Base-by-base conservation (phyloP, 2,329 filamentous ascomycete genomes). In the Xylaria sp. region DNA sequence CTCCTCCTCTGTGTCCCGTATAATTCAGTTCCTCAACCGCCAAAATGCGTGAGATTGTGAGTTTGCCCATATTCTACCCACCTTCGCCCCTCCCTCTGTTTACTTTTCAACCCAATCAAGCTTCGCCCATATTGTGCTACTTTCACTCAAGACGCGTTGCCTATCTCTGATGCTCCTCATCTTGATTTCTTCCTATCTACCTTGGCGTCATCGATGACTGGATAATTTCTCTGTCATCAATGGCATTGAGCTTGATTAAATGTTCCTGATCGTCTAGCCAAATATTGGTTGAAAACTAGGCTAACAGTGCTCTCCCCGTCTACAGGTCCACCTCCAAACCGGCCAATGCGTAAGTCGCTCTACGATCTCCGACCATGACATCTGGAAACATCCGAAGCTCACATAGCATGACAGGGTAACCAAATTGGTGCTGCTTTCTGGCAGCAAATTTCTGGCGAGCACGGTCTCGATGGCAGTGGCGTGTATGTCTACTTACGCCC, bases 351-450 rank as follows among this genome's bases (percentile, higher is more conserved):
- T 97, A 89, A 84, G 89, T 87, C 59, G 40, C 57, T 70, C 65
- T 57, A 64, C 65, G 60, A 72, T 71, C 60, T 74, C 71, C 68
- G 59, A 53, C 54, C 64, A 66, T 12, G 49, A 49, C 55, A 37
- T 53, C 63, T n/a, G 42, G 23, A 55, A 66, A 50, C 61, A 62
- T 53, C 58, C 60, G 57, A 64, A 57, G 61, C 68, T 69, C 63
- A 72, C 66, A 84, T 76, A 61, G 68, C 65, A 70, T 74, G 65
- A 74, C 19, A 97, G 94, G 95, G 95, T 89, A 99, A 99, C 91
- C 95, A 99, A 92, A 97, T 98, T 75, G 95, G 95, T 94, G 95
- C 95, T 87, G 95, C 95, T 84, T 99, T 99, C 89, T 99, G 95
- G 91, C 90, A 93, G 82, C 90, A 85, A 77, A 93, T 93, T 79